Conservation (phyloP, 1,139 yeast species). For the Diutina sp. region DNA sequence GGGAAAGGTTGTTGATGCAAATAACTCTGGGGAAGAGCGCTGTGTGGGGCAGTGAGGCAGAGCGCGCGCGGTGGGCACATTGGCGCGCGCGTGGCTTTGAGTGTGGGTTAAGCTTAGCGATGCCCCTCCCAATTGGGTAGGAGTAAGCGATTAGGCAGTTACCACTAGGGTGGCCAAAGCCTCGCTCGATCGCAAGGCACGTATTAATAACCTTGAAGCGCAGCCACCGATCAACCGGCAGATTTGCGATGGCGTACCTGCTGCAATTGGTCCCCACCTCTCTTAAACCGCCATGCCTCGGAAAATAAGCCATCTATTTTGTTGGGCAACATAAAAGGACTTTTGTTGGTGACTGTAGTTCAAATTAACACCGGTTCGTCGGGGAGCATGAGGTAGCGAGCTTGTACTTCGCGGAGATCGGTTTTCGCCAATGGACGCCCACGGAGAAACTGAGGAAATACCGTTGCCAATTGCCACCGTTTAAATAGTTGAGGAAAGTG, state of each 20-base stretch:
- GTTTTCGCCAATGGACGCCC: background rate
- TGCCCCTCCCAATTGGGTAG: background rate
- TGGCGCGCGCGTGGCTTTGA: background rate
- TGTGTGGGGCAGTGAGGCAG: too few species aligned
- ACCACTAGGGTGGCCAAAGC: too few species aligned
- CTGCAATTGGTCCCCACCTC: background rate
- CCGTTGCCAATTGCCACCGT: background rate
- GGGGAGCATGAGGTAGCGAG: background rate
- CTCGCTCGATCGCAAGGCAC: too few species aligned
- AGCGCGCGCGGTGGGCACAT: too few species aligned
- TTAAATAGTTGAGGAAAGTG: slow-evolving; percentile 15
- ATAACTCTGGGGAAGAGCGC: too few species aligned
- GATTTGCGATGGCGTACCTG: background rate
- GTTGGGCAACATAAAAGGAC: background rate
- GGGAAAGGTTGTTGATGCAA: background rate
- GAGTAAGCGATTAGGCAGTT: background rate
- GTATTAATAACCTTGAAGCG: too few species aligned
- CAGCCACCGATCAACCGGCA: background rate
- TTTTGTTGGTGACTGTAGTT: too few species aligned
- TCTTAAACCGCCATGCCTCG: too few species aligned
- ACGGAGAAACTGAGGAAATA: background rate
- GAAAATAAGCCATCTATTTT: too few species aligned
- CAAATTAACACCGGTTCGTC: background rate
- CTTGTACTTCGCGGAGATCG: background rate
- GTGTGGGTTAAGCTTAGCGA: background rate